Base-by-base conservation (phyloP, 2,329 filamentous ascomycete species). In the Colletotrichum kahawae region DNA sequence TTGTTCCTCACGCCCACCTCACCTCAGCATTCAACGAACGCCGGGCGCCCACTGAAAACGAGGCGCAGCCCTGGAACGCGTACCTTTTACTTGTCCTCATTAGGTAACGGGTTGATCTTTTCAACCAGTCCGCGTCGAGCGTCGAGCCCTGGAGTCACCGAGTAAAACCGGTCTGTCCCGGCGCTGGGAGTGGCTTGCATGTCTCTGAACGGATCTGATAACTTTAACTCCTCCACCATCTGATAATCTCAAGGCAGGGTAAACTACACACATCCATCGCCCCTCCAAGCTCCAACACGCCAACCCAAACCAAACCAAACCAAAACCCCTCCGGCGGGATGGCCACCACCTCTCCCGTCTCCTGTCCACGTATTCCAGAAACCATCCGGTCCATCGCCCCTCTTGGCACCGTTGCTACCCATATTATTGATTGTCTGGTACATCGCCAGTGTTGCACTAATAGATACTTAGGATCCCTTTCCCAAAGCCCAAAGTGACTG, bases 181-280 rank as follows among this genome's bases (percentile, higher is more conserved):
- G 63, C 33, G 64, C 70, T 69, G 64, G 62, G 64, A 67, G 67
- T 69, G 71, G 74, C 57, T 68, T 74, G 71, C 71, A 64, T 33
- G 76, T 29, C 38, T 56, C n/a, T 67, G 65, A 56, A 62, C 65
- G 74, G 76, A 77, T 77, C 76, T 77, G 76, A 77, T 77, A 77
- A 77, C 76, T 77, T 75, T 71, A 77, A 77, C 67, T 77, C 71
- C 76, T 76, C 76, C 71, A 70, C 70, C 72, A 75, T 75, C 73
- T 75, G 69, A 75, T 75, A 75, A 75, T 33, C 51, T 21, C 60
- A 31, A 70, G 65, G 12, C 24, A 24, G 36, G 34, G 12, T 56
- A 34, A 54, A 51, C 59, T n/a, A 51, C 38, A 43, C 9, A 48
- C n/a, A 29, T 12, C 36, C 51, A 57, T 24, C 21, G 27, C 34